Conservation (phyloP, 1,284 basidiomycete genomes). For the Agaricales sp. region DNA sequence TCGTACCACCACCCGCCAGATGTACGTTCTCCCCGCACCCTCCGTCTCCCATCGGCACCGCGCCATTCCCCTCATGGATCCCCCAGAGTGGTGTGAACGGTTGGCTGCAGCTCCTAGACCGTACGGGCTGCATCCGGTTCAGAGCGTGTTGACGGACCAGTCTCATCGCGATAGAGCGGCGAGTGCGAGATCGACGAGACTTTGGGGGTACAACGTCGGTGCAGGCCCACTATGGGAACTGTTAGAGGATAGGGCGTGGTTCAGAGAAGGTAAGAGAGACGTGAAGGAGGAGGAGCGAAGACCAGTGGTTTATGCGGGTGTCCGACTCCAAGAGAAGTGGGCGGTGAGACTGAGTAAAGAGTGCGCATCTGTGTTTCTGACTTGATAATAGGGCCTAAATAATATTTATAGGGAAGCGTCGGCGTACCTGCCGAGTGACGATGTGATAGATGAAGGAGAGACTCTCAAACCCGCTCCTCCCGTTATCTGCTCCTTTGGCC, state of each 20-base stretch:
- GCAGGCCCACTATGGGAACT: constrained; percentile 65
- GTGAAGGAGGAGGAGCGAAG: constrained; percentile 28
- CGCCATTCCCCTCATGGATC: constrained; percentile 28
- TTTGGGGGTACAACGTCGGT: constrained; percentile 60
- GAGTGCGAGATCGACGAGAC: constrained; percentile 44
- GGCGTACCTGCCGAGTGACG: constrained; percentile 46
- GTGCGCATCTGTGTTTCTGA: constrained; percentile 28
- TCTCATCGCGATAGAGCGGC: constrained; percentile 32
- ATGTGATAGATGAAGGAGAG: constrained; percentile 33
- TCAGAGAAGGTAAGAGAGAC: constrained; percentile 42
- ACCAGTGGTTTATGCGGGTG: constrained; percentile 43
- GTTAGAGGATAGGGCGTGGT: constrained; percentile 66
- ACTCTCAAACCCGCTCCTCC: constrained; percentile 37
- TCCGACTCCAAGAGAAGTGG: constrained; percentile 34
- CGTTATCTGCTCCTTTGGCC: constrained; percentile 54
- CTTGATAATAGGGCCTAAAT: constrained; percentile 5
- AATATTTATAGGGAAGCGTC: constrained; percentile 35
- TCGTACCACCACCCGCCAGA: constrained; percentile 18
- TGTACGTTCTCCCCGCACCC: constrained; percentile 25
- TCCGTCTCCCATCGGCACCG: constrained; percentile 37
- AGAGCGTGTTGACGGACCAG: constrained; percentile 25
- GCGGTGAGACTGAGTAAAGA: constrained; percentile 28
- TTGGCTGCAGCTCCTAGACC: constrained; percentile 22
- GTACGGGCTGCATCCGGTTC: constrained; percentile 1
- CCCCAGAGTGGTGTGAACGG: constrained; percentile 26